Base-by-base conservation (phyloP, 257 asterid species). In the Fraxinus quadrangulata region DNA sequence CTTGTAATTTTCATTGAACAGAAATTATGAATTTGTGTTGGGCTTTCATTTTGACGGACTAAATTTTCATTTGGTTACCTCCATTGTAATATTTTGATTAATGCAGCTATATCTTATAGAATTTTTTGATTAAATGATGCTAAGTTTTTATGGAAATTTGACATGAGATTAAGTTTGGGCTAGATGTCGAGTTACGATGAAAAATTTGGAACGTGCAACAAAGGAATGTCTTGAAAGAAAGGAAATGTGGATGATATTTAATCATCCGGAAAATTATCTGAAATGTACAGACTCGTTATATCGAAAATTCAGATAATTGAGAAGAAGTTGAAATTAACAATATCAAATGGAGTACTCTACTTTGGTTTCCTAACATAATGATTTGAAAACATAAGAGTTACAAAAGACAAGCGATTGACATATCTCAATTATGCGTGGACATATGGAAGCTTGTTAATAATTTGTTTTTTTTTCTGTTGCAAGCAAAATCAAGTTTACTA, bases 21-120 rank as follows among this genome's bases (percentile, higher is more conserved):
- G 73, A 26, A 66, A 26, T 4, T 26, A 72, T 39, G 31, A 66
- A 76, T 42, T 67, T 31, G 73, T 54, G 14, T 23, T 70, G 73
- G 36, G 8, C 17, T 12, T 34, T 28, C 33, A 17, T 23, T 5
- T 21, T 47, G 56, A 13, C 19, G 56, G 56, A 47, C 16, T 37
- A 42, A 42, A 42, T 39, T 39, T 37, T 39, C 45, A 39, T 39
- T 39, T 37, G 42, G 10, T 36, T 36, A 36, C 40, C 10, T 36
- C 10, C 40, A 7, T 6, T 36, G 40, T 39, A 26, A 26, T 40
- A 40, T 40, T 39, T 39, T 39, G 13, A 40, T 10, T 11, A 11
- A 2, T 11, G 49, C 49, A 40, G 16, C 3, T 40, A 2, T 40
- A 11, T 39, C 45, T 40, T 11, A 11, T 10, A 40, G 14, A 11